Base-by-base conservation (phyloP, 2,329 filamentous ascomycete genomes). In the Capronia epimyces region DNA sequence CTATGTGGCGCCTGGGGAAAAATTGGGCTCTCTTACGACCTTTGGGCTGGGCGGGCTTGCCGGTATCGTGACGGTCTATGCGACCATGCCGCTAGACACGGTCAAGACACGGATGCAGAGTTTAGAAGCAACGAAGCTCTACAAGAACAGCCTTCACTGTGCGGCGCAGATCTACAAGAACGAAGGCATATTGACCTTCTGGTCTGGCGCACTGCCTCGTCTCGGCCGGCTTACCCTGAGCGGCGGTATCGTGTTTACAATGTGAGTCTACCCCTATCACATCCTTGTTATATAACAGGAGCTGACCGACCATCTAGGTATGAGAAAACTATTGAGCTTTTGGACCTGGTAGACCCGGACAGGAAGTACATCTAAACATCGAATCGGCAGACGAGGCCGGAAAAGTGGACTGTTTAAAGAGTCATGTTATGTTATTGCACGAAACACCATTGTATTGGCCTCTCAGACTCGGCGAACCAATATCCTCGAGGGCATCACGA, bases 61-160 rank as follows among this genome's bases (percentile, higher is more conserved):
- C 0, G 93, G 93, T 1, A 72, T 94, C 3, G 89, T 97, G 56
- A 98, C 93, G 1, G 93, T 98, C 49, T 77, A 76, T 62, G 69
- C 70, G 20, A 78, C 82, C 1, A 83, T 85, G 69, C 82, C 82
- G 1, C 72, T 98, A 37, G 93, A 98, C 69, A 97, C 91, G 0
- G 80, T 98, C 67, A 98, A 98, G 80, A 98, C 93, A 43, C 78
- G 89, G 56, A 98, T 98, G 93, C 93, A 98, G 78, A 95, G 89
- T 60, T 84, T 96, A 55, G 89, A 96, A 68, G 88, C 91, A 27
- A 80, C 79, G 56, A 75, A 72, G 37, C 72, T 84, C 54, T 98
- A 98, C 66, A 89, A 86, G 66, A 96, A 95, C 71, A 93, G 85
- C 62, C 79, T 95, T 59, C 79, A 83, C 42, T 98, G 93, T 68